These are phyloP conservation scores for Hymenoscyphus fraxineus DNA, from an alignment of 2,329 filamentous ascomycete species.

Conservation along the genomic window DNA sequence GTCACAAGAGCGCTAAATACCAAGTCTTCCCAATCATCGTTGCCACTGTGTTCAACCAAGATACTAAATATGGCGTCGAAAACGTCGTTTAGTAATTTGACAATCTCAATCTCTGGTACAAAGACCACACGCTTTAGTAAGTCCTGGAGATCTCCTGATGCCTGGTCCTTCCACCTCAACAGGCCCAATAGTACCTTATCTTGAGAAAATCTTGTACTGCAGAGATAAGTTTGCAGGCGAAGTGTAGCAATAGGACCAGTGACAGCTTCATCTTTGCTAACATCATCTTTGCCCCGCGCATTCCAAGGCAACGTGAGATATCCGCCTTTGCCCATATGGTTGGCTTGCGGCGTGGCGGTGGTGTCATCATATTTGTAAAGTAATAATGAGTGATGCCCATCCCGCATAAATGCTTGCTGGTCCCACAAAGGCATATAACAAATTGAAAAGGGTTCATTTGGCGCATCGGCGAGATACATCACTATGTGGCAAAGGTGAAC, in stretches of 20 bases:
- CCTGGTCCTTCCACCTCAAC: conserved; percentile 78
- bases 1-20: conserved; percentile 88
- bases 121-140: conserved; percentile 83
- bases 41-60: conserved; percentile 83
- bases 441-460: conserved; percentile 83
- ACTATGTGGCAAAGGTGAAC: conserved; percentile 82
- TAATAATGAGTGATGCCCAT: conserved; percentile 76
- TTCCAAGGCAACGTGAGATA: conserved; percentile 85
- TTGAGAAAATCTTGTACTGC: conserved; percentile 92
- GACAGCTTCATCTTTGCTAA: conserved; percentile 66
- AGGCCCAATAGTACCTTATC: conserved; percentile 81
- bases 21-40: conserved; percentile 87
- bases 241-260: conserved; percentile 79
- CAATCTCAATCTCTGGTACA: conserved; percentile 94
- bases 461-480: conserved; percentile 83
- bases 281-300: conserved; percentile 60
- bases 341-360: conserved; percentile 65
- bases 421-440: conserved; percentile 95
- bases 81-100: conserved; percentile 86
- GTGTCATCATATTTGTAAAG: conserved; percentile 91
- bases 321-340: conserved; percentile 69
- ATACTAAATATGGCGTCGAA: conserved; percentile 90
- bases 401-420: conserved; percentile 80
- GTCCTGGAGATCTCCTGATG: conserved; percentile 66
- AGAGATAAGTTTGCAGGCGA: conserved; percentile 77